Conservation (phyloP, 1,284 basidiomycete species). For the Cutaneotrichosporon cavernicola region DNA sequence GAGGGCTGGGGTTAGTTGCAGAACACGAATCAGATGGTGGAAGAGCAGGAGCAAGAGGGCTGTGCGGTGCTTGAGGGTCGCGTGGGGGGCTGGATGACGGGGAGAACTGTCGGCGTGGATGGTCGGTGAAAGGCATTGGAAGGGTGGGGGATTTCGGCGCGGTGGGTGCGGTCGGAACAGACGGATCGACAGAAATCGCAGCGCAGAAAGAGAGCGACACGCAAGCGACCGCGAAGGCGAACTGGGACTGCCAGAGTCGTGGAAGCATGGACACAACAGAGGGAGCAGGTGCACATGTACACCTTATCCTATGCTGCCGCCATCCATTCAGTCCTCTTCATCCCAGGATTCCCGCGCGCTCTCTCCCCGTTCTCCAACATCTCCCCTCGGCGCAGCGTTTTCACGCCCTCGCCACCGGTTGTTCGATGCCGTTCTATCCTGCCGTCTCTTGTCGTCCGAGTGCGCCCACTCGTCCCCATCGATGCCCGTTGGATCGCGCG, state of each 20-base stretch:
- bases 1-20: slow-evolving; percentile 12
- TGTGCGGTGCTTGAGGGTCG: neutral
- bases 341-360: neutral
- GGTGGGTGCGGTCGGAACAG: too few species aligned
- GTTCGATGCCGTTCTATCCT: neutral
- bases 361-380: neutral
- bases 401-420: neutral
- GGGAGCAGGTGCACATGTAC: too few species aligned
- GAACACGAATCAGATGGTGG: neutral
- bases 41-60: neutral
- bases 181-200: too few species aligned
- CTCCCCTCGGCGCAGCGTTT: neutral
- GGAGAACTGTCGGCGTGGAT: neutral
- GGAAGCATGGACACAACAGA: too few species aligned
- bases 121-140: neutral
- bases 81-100: neutral
- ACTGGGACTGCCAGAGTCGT: too few species aligned
- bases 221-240: too few species aligned
- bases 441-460: neutral
- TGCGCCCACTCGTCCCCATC: too few species aligned
- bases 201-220: too few species aligned
- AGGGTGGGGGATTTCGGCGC: too few species aligned
- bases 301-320: too few species aligned
- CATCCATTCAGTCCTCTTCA: neutral
- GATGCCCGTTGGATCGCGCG: neutral